A percentile compares a stretch with the other conserved stretches of the same genome.
These are phyloP conservation scores for Eucalyptus marginata DNA, from an alignment of 345 rosid genomes.

Conservation along the genomic window DNA sequence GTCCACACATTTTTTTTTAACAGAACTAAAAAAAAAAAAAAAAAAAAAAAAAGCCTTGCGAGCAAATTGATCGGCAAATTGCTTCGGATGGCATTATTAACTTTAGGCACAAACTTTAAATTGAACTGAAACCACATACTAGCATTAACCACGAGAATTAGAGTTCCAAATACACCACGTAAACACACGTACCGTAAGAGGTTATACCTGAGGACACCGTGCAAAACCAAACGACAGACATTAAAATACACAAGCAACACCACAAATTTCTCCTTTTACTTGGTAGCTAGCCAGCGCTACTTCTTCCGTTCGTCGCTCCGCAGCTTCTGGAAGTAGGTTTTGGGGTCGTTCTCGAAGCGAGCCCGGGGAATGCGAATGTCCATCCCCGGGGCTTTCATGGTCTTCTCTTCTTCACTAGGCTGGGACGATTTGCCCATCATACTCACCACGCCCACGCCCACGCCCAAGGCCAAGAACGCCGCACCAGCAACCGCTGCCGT, in stretches of 20 bases:
- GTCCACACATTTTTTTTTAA: background rate
- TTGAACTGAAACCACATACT: background rate
- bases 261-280: background rate
- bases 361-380: background rate
- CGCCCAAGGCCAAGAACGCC: background rate
- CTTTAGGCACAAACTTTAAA: background rate
- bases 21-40: background rate
- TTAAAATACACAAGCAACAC: background rate
- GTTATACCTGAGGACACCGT: background rate
- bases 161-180: background rate
- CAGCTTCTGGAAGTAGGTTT: background rate
- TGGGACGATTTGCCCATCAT: background rate
- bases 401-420: background rate
- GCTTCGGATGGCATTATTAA: background rate
- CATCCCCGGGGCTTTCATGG: constrained; percentile 2
- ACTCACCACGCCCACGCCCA: background rate
- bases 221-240: background rate
- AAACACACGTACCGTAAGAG: background rate
- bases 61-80: background rate
- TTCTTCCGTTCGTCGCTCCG: background rate
- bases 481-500: accelerated
- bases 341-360: background rate
- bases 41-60: background rate
- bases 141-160: background rate
- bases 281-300: background rate